These are phyloP conservation scores for Chlorociboria aeruginascens DNA, from an alignment of 495 filamentous ascomycete species.

Conservation along the genomic window DNA sequence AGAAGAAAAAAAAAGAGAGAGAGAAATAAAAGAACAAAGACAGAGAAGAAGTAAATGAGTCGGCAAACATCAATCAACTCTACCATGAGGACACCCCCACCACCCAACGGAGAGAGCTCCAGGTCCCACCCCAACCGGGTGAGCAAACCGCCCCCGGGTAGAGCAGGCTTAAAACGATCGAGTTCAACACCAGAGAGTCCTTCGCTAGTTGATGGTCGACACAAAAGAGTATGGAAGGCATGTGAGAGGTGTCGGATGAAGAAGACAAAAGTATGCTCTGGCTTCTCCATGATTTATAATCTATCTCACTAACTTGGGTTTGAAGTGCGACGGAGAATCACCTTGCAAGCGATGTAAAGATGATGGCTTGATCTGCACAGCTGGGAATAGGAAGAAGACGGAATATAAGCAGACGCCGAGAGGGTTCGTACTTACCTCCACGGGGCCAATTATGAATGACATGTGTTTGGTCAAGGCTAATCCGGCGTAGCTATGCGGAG, in stretches of 20 bases:
- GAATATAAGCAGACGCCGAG: slow-evolving; percentile 45
- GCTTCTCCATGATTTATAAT: background rate
- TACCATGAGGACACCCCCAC: slow-evolving; percentile 9
- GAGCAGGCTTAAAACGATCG: slow-evolving; percentile 12
- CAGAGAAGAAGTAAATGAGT: too few relatives aligned
- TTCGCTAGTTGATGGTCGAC: slow-evolving; percentile 31
- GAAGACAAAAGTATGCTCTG: slow-evolving; percentile 49
- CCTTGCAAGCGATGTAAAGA: slow-evolving; percentile 58
- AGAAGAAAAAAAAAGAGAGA: too few relatives aligned
- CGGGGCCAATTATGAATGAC: background rate
- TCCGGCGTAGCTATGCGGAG: slow-evolving; percentile 35
- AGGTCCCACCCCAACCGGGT: too few relatives aligned
- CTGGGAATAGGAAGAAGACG: slow-evolving; percentile 44
- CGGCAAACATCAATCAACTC: slow-evolving; percentile 11
- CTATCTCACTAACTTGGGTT: slow-evolving; percentile 38
- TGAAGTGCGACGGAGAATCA: slow-evolving; percentile 52
- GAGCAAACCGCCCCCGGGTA: too few relatives aligned
- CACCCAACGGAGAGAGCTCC: slow-evolving; percentile 3
- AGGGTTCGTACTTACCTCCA: slow-evolving; percentile 25
- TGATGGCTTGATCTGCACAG: slow-evolving; percentile 44
- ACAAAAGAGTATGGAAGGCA: slow-evolving; percentile 59
- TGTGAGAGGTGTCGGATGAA: slow-evolving; percentile 62
- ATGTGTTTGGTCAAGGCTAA: slow-evolving; percentile 5
- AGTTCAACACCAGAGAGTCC: slow-evolving; percentile 25
- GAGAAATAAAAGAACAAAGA: too few relatives aligned